Base-by-base conservation (phyloP, 169 alveolate genomes). In the Theileria parva region DNA sequence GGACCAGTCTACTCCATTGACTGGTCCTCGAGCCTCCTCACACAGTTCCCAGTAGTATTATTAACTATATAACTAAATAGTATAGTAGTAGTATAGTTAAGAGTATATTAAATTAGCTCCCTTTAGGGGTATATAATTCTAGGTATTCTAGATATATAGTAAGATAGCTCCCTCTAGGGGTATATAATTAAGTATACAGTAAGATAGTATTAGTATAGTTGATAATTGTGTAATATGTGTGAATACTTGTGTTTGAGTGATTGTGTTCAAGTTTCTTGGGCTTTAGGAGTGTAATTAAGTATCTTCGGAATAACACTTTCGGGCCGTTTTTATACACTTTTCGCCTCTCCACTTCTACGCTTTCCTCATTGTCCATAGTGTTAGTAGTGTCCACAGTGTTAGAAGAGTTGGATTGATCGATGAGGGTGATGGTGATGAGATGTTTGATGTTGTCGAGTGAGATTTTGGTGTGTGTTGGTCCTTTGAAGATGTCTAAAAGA, bases 371-470 rank as follows among this genome's bases (percentile, higher is more conserved):
- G 17, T 9, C 75, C 1, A 28, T 15, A 4, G 2, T 60, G 59
- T 13, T 48, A 27, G 74, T 28, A 28, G 1, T 27, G 0, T 9
- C 75, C n/a, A 8, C 15, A 48, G 34, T 48, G 8, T 28, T 28
- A 30, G 3, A 27, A 4, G 64, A 28, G 17, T 8, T 34, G 9
- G 37, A 2, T 44, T 44, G 53, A 60, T 81, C 88, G 17, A 74
- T 12, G 27, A 77, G 28, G 8, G 88, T 81, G 15, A 81, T 32
- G n/a, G 76, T 79, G 53, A 81, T 74, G 8, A 75, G 85, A 27
- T 81, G 88, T 32, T 81, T 66, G 6, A 81, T 32, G 75, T 51
- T 74, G n/a, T 81, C 85, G 12, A 81, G 80, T 6, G 88, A 61
- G 17, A 74, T 68, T n/a, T 72, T 28, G 5, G 83, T 76, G 27